phyloP scores from a whole-genome alignment of 1,284 basidiomycete species.

The Pseudozyma sp. region DNA sequence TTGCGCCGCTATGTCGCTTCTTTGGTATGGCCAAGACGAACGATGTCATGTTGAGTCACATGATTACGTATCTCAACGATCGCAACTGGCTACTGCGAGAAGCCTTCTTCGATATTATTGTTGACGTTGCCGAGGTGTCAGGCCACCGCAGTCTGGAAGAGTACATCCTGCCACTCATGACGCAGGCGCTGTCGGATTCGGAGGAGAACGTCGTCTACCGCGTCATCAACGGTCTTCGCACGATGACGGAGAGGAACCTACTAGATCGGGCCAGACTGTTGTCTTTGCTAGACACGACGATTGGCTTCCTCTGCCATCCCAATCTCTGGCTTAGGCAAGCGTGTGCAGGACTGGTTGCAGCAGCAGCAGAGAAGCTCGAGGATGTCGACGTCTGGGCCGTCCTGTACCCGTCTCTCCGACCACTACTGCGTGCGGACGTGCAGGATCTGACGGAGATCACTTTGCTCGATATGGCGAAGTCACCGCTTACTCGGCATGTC shows the following conservation, averaged over 20 bases:
- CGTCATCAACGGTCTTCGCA: conserved; percentile 85
- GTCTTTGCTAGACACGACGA: conserved; percentile 87
- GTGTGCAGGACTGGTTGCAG: conserved; percentile 84
- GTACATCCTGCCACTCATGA: conserved; percentile 91
- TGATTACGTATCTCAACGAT: conserved; percentile 98
- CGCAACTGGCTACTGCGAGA: conserved; percentile 87
- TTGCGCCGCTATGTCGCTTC: conserved; percentile 90
- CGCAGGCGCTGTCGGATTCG: conserved; percentile 84
- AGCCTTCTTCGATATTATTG: conserved; percentile 94
- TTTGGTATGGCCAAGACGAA: conserved; percentile 92
- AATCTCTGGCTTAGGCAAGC: conserved; percentile 98
- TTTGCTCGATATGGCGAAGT: conserved; percentile 79
- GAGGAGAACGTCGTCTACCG: conserved; percentile 93
- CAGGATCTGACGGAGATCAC: conserved; percentile 79
- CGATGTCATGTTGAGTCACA: conserved; percentile 93
- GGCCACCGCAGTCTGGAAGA: conserved; percentile 72
- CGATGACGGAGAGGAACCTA: conserved; percentile 84
- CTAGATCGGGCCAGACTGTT: conserved; percentile 92
- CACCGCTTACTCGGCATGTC: conserved; percentile 78
- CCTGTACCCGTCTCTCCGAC: conserved; percentile 87
- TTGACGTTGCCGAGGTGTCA: conserved; percentile 79
- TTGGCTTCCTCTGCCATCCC: conserved; percentile 93
- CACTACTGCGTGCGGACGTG: conserved; percentile 88
- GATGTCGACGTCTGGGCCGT: conserved; percentile 89
- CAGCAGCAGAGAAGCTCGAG: conserved; percentile 79